Conservation (phyloP, 148 eudicot genomes). For the Arctostaphylos glauca region DNA sequence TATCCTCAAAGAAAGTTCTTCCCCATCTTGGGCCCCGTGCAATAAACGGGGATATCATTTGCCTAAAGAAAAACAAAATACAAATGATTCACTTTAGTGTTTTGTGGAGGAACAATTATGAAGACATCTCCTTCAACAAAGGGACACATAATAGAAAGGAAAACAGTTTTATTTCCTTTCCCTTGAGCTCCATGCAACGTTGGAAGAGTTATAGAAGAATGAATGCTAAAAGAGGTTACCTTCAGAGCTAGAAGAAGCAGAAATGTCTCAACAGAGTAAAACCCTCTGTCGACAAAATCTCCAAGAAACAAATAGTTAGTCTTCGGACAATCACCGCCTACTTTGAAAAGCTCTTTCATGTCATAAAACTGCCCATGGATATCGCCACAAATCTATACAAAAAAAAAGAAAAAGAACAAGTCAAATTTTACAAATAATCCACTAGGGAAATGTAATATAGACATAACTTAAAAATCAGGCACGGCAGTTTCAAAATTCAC, state of each 20-base stretch:
- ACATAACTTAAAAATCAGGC: slow-evolving; percentile 1
- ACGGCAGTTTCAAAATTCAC: not conserved
- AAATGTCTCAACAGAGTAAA: slow-evolving; percentile 91
- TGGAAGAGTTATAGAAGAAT: not conserved
- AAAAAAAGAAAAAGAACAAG: not conserved
- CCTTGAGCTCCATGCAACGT: not conserved
- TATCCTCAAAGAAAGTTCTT: not conserved
- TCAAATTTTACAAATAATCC: not conserved
- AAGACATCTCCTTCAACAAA: not conserved
- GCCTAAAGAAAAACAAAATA: not conserved
- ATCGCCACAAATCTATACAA: slow-evolving; percentile 82
- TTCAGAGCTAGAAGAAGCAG: slow-evolving; percentile 86
- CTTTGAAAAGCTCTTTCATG: slow-evolving; percentile 90
- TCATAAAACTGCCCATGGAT: slow-evolving; percentile 98
- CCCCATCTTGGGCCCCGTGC: not conserved
- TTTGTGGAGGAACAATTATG: not conserved
- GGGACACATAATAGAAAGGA: not conserved
- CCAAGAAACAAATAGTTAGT: slow-evolving; percentile 93
- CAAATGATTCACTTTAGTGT: not conserved
- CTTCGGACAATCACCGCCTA: slow-evolving; percentile 97
- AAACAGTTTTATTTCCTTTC: not conserved
- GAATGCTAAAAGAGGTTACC: slow-evolving; percentile 35
- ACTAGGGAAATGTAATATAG: not conserved
- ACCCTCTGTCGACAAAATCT: slow-evolving; percentile 95
- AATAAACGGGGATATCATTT: not conserved